phyloP scores from a whole-genome alignment of 768 basidiomycete genomes.

The Lentinus brumalis region DNA sequence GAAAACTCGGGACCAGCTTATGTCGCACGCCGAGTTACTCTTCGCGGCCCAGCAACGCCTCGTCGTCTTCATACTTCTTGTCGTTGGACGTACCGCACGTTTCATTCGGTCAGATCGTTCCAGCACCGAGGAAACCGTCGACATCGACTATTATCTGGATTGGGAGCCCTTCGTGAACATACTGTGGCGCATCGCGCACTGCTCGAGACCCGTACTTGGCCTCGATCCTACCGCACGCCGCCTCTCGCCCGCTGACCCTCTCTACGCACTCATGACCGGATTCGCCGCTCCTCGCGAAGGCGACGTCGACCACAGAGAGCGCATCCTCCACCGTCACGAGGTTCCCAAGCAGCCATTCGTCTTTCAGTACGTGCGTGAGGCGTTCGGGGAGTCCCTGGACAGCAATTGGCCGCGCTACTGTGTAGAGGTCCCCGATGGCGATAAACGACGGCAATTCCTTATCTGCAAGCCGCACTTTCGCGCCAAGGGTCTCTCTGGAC shows the following conservation, averaged over 20 bases:
- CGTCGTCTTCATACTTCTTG: slow-evolving; percentile 6
- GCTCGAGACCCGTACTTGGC: background rate
- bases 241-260: background rate
- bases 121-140: background rate
- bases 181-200: slow-evolving; percentile 6
- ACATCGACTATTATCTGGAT: slow-evolving; percentile 8
- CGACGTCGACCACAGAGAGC: background rate
- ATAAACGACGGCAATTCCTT: background rate
- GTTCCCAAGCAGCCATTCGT: background rate
- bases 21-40: slow-evolving; percentile 1
- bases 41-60: slow-evolving; percentile 9
- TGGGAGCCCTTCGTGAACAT: background rate
- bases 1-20: slow-evolving; percentile 3
- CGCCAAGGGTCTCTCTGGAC: background rate
- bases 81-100: slow-evolving; percentile 3
- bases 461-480: background rate
- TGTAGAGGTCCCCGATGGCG: background rate
- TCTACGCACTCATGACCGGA: background rate
- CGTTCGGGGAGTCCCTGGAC: background rate
- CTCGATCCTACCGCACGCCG: slow-evolving; percentile 3
- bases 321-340: too few species aligned
- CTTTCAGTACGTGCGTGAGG: slow-evolving; percentile 5
- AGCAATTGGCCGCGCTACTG: background rate
- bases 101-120: slow-evolving; percentile 16
- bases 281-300: background rate